Conservation (phyloP, 176 grass and related monocot species). For the Saccharum spontaneum region DNA sequence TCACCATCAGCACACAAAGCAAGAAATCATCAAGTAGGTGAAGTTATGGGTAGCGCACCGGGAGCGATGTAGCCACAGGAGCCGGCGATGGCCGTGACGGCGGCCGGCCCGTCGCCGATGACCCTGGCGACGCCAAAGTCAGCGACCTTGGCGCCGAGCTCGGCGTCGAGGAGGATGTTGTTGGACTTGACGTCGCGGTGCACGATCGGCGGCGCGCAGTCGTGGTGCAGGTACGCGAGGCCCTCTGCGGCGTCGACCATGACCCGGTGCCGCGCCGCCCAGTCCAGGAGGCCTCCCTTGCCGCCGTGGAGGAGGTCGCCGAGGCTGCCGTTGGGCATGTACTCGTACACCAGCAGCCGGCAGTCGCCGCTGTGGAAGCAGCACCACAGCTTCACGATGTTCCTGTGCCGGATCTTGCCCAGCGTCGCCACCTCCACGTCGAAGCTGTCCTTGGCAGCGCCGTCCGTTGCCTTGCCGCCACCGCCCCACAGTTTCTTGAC, state of each 20-base stretch:
- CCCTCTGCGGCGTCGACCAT: constrained; percentile 66
- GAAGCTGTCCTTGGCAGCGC: constrained; percentile 24
- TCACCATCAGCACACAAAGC: not conserved
- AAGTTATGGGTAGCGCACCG: constrained; percentile 33
- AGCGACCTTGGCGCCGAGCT: constrained; percentile 58
- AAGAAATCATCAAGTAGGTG: not conserved
- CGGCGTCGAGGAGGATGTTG: constrained; percentile 73
- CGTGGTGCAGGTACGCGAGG: constrained; percentile 73
- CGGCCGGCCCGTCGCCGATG: constrained; percentile 8
- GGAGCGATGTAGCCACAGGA: constrained; percentile 89
- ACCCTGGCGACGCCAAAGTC: constrained; percentile 74
- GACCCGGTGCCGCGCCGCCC: constrained; percentile 54
- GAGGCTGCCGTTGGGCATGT: constrained; percentile 86
- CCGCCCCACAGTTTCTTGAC: constrained; percentile 51
- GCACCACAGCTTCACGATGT: constrained; percentile 88
- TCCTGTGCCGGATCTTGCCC: constrained; percentile 80
- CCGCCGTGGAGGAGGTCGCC: constrained; percentile 67
- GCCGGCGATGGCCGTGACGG: constrained; percentile 57
- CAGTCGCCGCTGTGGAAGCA: constrained; percentile 51
- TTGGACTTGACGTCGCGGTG: constrained; percentile 91
- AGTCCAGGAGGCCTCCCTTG: constrained; percentile 55
- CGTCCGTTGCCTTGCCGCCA: not conserved
- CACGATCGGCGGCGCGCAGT: constrained; percentile 70
- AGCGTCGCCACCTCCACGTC: constrained; percentile 67
- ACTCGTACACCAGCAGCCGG: constrained; percentile 79